A percentile compares a stretch with the other conserved stretches of the same genome.
These are phyloP conservation scores for Purpureocillium lavendulum DNA, from an alignment of 2,329 filamentous ascomycete species.

Conservation along the genomic window DNA sequence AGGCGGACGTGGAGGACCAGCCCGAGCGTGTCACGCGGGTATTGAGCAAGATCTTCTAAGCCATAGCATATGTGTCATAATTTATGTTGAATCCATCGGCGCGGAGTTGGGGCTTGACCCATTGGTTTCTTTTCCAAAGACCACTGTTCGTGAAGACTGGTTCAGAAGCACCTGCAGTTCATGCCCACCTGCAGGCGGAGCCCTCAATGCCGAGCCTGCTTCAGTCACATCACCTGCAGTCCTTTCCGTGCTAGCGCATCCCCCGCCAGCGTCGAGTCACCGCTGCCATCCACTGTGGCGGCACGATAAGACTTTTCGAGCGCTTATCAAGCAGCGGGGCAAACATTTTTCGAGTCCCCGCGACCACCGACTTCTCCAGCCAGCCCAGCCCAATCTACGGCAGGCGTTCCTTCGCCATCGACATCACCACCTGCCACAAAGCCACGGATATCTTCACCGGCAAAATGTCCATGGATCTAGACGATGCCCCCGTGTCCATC, in stretches of 20 bases:
- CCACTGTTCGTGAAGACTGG: too few relatives aligned
- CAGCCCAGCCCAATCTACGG: conserved; percentile 4
- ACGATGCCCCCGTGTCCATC: conserved; percentile 32
- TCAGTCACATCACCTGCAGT: too few relatives aligned
- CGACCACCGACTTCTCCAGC: conserved; percentile 10
- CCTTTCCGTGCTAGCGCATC: too few relatives aligned
- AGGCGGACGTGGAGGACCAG: conserved; percentile 36
- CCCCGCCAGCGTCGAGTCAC: not conserved
- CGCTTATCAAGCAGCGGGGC: conserved; percentile 31
- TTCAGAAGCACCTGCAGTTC: too few relatives aligned
- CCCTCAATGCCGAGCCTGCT: too few relatives aligned
- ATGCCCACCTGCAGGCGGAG: too few relatives aligned
- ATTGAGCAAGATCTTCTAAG: conserved; percentile 57
- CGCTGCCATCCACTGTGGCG: not conserved
- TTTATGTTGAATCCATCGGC: not conserved
- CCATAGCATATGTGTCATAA: conserved; percentile 1
- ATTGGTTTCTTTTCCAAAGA: too few relatives aligned
- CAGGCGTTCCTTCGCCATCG: conserved; percentile 10
- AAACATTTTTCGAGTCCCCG: conserved; percentile 20
- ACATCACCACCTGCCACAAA: conserved; percentile 7
- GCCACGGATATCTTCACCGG: conserved; percentile 6
- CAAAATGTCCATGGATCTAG: conserved; percentile 35
- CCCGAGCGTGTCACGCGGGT: conserved; percentile 51
- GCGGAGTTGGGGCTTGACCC: conserved; percentile 1
- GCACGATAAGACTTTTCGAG: conserved; percentile 17